phyloP scores from a whole-genome alignment of 2,329 filamentous ascomycete genomes.

The Venturia oleaginea region DNA sequence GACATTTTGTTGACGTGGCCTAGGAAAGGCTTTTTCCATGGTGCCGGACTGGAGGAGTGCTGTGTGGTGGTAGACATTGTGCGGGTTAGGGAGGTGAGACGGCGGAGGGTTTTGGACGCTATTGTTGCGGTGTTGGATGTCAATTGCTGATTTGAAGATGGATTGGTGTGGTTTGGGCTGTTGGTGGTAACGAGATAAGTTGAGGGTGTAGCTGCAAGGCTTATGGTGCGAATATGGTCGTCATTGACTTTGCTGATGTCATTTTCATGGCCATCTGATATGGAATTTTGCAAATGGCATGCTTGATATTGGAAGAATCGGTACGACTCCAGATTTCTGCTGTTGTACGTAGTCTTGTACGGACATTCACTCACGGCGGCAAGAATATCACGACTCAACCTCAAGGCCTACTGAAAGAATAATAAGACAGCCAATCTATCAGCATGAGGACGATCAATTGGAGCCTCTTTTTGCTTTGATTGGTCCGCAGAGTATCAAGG shows the following conservation, averaged over 20 bases:
- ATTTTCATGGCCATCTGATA: neutral
- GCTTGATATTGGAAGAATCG: neutral
- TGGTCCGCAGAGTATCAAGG: neutral
- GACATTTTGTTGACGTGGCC: slow-evolving; percentile 41
- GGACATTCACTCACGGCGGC: neutral
- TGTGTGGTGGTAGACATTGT: slow-evolving; percentile 39
- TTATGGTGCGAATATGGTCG: neutral
- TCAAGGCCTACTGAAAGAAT: neutral
- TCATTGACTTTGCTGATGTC: slow-evolving; percentile 8
- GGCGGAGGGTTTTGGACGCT: slow-evolving; percentile 29
- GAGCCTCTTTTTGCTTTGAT: neutral
- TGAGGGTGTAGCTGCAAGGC: neutral
- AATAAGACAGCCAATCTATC: neutral
- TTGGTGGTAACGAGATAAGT: neutral
- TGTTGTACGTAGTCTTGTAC: neutral
- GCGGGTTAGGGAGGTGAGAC: slow-evolving; percentile 32
- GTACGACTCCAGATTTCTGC: neutral
- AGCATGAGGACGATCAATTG: neutral
- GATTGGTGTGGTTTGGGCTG: neutral
- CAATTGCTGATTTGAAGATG: neutral
- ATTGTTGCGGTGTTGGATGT: slow-evolving; percentile 24
- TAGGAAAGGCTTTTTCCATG: slow-evolving; percentile 44
- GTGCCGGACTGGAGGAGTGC: slow-evolving; percentile 28
- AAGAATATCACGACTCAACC: neutral
- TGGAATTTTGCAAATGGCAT: neutral